Base-by-base conservation (phyloP, 2,329 filamentous ascomycete species). In the Amylocarpus encephaloides region DNA sequence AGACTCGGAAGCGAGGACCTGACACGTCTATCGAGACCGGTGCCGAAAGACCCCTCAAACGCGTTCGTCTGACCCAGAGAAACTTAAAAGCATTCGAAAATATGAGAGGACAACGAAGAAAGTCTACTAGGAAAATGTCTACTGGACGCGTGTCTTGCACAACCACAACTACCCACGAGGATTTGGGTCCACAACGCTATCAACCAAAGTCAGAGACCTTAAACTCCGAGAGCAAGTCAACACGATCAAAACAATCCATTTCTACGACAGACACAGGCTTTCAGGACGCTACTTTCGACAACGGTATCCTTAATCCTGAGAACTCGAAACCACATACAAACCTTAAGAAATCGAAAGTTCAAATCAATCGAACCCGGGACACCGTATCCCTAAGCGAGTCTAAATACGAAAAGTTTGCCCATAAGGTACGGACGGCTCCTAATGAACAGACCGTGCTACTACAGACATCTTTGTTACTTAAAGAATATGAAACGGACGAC, bases 61-160 rank as follows among this genome's bases (percentile, higher is more conserved):
- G 34, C 12, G 42, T 13, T 40, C 42, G 48, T 45, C 35, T 45
- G 6, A 41, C 42, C 4, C 13, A 41, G 26, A n/a, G 39, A 33
- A 41, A 46, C 18, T 30, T 46, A 34, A 46, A 45, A 34, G 35
- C 26, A 12, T 49, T 49, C 16, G 48, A 50, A 46, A 50, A 46
- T 6, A 40, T 46, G 48, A 19, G 15, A 40, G n/a, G 47, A 18
- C 15, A 16, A 30, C 12, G 34, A 29, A 26, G 22, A 33, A 44
- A 55, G 35, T 44, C 47, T 47, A 36, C 42, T 39, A n/a, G 34
- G 51, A 39, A 40, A 29, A 56, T 43, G 42, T 56, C 46, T 36
- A 54, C 33, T 43, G 46, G 33, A 41, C 38, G 35, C 29, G 48
- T 35, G 39, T 46, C 48, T 19, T 51, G 38, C 38, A 49, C 34